These are phyloP conservation scores for Raddia guianensis DNA, from an alignment of 176 grass and related monocot species.

Conservation along the genomic window DNA sequence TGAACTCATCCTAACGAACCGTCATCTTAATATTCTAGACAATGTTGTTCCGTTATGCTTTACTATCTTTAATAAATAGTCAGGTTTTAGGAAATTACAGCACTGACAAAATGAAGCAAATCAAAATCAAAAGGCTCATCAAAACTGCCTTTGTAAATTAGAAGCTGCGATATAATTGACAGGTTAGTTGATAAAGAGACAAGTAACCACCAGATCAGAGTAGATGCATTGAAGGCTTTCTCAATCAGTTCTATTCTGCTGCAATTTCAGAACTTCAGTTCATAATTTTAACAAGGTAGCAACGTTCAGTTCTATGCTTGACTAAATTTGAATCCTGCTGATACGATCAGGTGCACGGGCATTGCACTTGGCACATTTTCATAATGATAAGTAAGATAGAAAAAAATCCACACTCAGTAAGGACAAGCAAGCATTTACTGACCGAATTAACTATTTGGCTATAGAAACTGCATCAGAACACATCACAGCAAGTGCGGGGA, in stretches of 20 bases:
- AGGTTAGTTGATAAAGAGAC: too few species aligned
- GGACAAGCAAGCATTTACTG: conserved; percentile 32
- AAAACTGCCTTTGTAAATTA: too few species aligned
- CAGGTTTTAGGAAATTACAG: background rate
- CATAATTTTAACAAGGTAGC: background rate
- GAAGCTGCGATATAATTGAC: too few species aligned
- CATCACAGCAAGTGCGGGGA: background rate
- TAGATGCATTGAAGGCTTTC: too few species aligned
- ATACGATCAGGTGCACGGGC: background rate
- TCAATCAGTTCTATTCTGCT: background rate
- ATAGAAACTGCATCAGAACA: conserved; percentile 33
- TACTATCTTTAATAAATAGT: background rate
- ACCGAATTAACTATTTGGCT: conserved; percentile 39
- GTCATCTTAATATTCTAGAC: background rate
- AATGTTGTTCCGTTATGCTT: background rate
- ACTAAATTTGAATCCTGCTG: background rate
- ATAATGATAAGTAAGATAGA: background rate
- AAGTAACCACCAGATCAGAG: too few species aligned
- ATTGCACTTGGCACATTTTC: background rate
- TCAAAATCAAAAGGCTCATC: too few species aligned
- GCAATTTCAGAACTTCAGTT: background rate
- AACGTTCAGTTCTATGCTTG: background rate
- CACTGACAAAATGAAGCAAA: too few species aligned
- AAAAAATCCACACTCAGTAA: conserved; percentile 4
- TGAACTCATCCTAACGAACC: background rate